Evolutionary conservation across 371 early-diverging fungal species (phyloP).

Genomic region (Haplosporangium sp.): DNA sequence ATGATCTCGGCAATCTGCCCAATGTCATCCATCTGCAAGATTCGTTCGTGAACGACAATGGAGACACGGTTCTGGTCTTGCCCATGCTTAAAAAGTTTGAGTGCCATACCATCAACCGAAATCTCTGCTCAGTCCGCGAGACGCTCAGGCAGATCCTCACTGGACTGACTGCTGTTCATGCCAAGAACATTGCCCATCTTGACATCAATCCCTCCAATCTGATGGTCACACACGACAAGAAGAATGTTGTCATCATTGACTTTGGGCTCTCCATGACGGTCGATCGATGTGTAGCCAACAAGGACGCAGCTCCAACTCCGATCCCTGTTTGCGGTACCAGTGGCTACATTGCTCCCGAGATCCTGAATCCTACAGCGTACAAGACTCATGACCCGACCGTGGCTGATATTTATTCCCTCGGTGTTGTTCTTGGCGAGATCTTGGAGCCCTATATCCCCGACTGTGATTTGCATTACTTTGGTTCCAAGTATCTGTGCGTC

Average conservation of each 20-base stretch:
- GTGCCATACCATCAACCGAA: constrained; percentile 35
- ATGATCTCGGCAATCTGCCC: constrained; percentile 54
- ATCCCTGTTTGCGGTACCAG: constrained; percentile 72
- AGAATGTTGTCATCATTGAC: constrained; percentile 71
- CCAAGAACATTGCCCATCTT: constrained; percentile 68
- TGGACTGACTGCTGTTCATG: constrained; percentile 61
- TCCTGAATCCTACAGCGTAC: constrained; percentile 51
- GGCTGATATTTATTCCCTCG: constrained; percentile 71
- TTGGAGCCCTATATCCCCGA: constrained; percentile 68
- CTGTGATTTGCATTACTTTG: constrained; percentile 65
- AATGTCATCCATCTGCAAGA: constrained; percentile 66
- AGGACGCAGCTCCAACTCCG: constrained; percentile 2
- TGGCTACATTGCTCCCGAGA: constrained; percentile 84
- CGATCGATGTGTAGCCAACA: constrained; percentile 24
- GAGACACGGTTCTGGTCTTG: constrained; percentile 67
- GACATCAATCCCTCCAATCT: constrained; percentile 74
- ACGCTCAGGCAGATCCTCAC: constrained; percentile 57
- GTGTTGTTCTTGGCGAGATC: constrained; percentile 74
- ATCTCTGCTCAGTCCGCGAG: constrained; percentile 43
- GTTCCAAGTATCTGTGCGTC: constrained; percentile 64
- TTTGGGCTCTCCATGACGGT: constrained; percentile 69
- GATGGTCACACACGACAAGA: constrained; percentile 65
- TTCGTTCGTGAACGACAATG: constrained; percentile 65
- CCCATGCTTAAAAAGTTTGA: constrained; percentile 58
- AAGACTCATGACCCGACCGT: constrained; percentile 42